These are phyloP conservation scores for Cyathus striatus DNA, from an alignment of 768 basidiomycete genomes.

Conservation along the genomic window DNA sequence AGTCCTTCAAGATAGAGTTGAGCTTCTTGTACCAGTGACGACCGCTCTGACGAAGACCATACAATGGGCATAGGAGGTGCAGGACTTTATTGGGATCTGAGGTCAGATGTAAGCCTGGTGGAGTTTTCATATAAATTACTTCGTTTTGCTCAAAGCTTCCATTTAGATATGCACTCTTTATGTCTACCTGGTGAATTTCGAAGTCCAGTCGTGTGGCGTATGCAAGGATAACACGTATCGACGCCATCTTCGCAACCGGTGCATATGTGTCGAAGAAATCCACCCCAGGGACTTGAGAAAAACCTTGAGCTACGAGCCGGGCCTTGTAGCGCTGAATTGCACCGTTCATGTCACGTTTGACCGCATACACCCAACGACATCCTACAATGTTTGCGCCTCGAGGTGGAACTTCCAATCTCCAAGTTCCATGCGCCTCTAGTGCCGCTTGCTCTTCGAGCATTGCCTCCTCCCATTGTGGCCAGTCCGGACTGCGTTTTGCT, in stretches of 20 bases:
- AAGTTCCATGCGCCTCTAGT: slow-evolving; percentile 7
- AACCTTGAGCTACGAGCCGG: slow-evolving; percentile 23
- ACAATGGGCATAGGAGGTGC: too few species aligned
- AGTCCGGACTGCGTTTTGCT: background rate
- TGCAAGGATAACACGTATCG: slow-evolving; percentile 17
- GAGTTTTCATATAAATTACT: slow-evolving; percentile 21
- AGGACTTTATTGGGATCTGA: too few species aligned
- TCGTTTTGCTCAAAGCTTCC: slow-evolving; percentile 9
- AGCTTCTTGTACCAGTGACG: background rate
- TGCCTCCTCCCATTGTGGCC: slow-evolving; percentile 8
- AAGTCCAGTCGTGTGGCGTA: slow-evolving; percentile 23
- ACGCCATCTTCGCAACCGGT: slow-evolving; percentile 15
- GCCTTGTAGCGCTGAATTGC: slow-evolving; percentile 22
- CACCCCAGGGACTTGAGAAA: slow-evolving; percentile 29
- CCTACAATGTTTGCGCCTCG: slow-evolving; percentile 3
- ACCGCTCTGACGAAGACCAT: background rate
- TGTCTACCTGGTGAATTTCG: slow-evolving; percentile 28
- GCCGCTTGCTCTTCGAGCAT: slow-evolving; percentile 5
- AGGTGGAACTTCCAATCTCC: slow-evolving; percentile 5
- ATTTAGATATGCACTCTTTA: slow-evolving; percentile 19
- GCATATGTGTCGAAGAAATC: slow-evolving; percentile 26
- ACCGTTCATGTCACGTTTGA: slow-evolving; percentile 12
- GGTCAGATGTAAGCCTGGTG: too few species aligned
- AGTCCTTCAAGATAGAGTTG: background rate
- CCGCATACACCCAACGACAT: slow-evolving; percentile 8